Conservation (phyloP, 495 filamentous ascomycete species). For the Hyaloscypha variabilis region DNA sequence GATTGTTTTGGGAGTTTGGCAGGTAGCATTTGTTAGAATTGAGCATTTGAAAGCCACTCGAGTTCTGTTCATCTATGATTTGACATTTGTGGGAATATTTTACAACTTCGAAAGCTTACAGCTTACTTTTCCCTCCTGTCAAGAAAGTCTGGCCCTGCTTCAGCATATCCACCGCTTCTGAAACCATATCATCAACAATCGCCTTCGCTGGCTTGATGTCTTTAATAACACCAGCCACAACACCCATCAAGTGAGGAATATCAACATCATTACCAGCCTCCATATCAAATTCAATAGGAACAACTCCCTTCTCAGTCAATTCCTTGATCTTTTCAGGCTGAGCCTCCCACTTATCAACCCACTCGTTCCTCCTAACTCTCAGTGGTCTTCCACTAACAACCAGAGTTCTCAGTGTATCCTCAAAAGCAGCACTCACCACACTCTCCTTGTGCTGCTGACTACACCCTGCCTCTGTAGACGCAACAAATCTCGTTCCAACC, state of each 20-base stretch:
- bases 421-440: constrained; percentile 74
- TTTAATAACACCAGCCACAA: constrained; percentile 76
- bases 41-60: neutral
- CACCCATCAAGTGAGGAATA: constrained; percentile 89
- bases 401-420: constrained; percentile 76
- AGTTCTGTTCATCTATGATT: neutral
- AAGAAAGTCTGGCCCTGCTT: constrained; percentile 56
- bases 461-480: constrained; percentile 74
- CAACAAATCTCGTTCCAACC: constrained; percentile 88
- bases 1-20: constrained; percentile 3
- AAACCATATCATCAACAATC: constrained; percentile 88
- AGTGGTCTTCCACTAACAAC: constrained; percentile 79
- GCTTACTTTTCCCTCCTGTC: constrained; percentile 42
- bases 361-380: constrained; percentile 79
- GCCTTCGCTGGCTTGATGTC: constrained; percentile 76
- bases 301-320: constrained; percentile 72
- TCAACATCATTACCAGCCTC: constrained; percentile 78
- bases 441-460: constrained; percentile 77
- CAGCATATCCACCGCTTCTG: constrained; percentile 71
- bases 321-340: constrained; percentile 70
- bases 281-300: constrained; percentile 79
- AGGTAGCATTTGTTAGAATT: constrained; percentile 1
- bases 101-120: constrained; percentile 33
- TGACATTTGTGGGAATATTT: neutral
- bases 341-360: constrained; percentile 76